Percentiles rank a stretch among this genome's conserved stretches.
Conservation (phyloP, 352 stramenopile species). For the Globisporangium mamillatum region DNA sequence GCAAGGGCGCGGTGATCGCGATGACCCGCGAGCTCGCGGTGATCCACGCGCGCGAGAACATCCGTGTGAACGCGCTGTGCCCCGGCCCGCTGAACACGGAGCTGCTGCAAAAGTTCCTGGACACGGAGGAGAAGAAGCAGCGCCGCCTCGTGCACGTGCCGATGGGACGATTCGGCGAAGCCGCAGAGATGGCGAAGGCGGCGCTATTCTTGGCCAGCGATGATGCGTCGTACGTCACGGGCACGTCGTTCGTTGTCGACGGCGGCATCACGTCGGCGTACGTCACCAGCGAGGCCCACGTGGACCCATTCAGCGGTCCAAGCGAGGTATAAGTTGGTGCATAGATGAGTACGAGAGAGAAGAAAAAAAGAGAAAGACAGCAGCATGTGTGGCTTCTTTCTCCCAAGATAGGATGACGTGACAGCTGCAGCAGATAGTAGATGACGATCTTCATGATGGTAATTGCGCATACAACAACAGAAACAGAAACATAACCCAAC, state of each 20-base stretch:
- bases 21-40: constrained; percentile 85
- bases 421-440: not conserved
- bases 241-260: constrained; percentile 85
- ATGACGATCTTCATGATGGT: not conserved
- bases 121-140: constrained; percentile 83
- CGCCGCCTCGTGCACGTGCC: constrained; percentile 83
- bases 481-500: not conserved
- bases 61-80: constrained; percentile 85
- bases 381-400: not conserved
- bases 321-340: constrained; percentile 53
- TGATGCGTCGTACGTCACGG: constrained; percentile 85
- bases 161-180: constrained; percentile 86
- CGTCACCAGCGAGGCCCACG: constrained; percentile 72
- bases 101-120: constrained; percentile 86
- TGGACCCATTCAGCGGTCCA: constrained; percentile 81
- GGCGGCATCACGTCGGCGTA: constrained; percentile 87
- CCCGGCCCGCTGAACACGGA: constrained; percentile 84
- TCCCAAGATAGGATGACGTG: not conserved
- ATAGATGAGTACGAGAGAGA: not conserved
- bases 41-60: constrained; percentile 86
- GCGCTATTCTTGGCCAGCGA: constrained; percentile 85
- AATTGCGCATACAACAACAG: not conserved
- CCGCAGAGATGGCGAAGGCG: constrained; percentile 85
- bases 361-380: constrained; percentile 2
- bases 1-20: constrained; percentile 84